phyloP scores from a whole-genome alignment of 169 alveolate genomes.

The Cryptosporidium muris region DNA sequence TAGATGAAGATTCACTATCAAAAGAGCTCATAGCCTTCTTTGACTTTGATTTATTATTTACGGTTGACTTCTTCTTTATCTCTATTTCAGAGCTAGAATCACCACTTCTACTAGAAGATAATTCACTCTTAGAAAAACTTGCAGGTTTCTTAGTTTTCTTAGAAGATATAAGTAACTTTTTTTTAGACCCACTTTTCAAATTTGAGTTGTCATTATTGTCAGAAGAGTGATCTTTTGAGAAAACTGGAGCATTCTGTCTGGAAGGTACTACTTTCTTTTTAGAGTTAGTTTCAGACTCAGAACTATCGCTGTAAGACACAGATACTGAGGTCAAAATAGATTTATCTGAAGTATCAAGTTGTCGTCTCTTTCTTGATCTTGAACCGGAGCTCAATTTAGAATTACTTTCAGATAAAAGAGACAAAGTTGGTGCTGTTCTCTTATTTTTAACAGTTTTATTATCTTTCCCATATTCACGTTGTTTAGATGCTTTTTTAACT shows the following conservation, averaged over 20 bases:
- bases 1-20: slow-evolving; percentile 1
- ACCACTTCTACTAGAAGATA: slow-evolving; percentile 4
- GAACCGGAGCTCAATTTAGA: too few species aligned
- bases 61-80: not conserved
- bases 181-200: not conserved
- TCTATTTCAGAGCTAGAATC: slow-evolving; percentile 9
- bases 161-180: too few species aligned
- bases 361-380: not conserved
- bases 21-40: not conserved
- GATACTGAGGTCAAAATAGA: not conserved
- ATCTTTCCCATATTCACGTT: not conserved
- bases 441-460: not conserved
- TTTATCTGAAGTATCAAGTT: not conserved
- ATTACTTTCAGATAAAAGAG: too few species aligned
- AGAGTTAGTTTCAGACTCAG: slow-evolving; percentile 8
- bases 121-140: not conserved
- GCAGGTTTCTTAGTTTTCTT: not conserved
- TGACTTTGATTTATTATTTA: not conserved
- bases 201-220: too few species aligned
- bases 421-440: not conserved
- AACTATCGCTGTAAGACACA: slow-evolving; percentile 15
- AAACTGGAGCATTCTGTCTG: not conserved
- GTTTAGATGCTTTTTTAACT: slow-evolving; percentile 49
- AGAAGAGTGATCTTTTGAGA: too few species aligned
- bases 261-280: not conserved